These are phyloP conservation scores for Begonia peltatifolia DNA, from an alignment of 306 rosid genomes.

Conservation along the genomic window DNA sequence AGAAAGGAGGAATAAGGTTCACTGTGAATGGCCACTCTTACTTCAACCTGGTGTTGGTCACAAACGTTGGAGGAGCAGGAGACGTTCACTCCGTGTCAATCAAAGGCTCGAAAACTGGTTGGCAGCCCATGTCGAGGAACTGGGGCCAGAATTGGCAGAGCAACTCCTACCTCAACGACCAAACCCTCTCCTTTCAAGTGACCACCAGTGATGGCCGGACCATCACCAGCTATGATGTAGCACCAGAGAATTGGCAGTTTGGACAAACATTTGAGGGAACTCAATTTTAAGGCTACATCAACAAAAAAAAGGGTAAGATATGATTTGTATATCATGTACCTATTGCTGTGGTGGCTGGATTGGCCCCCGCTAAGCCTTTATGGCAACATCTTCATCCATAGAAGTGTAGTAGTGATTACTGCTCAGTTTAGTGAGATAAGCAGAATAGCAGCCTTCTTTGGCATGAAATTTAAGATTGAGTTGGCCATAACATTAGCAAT, in stretches of 20 bases:
- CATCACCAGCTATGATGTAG: constrained; percentile 40
- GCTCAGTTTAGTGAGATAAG: too few species aligned
- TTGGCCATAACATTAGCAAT: too few species aligned
- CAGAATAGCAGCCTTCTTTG: not conserved
- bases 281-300: constrained; percentile 42
- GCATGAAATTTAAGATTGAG: too few species aligned
- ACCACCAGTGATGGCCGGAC: constrained; percentile 81
- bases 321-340: not conserved
- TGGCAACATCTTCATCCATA: constrained; percentile 13
- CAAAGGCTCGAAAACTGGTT: constrained; percentile 66
- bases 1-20: constrained; percentile 89
- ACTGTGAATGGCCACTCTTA: constrained; percentile 89
- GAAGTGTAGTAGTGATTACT: too few species aligned
- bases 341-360: constrained; percentile 65
- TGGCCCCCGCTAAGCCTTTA: constrained; percentile 99
- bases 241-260: constrained; percentile 67
- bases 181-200: constrained; percentile 71
- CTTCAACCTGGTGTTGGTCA: constrained; percentile 78
- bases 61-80: constrained; percentile 90
- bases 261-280: constrained; percentile 68
- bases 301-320: not conserved
- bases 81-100: constrained; percentile 82
- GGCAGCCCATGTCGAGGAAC: constrained; percentile 91
- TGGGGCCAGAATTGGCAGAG: constrained; percentile 99
- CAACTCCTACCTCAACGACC: constrained; percentile 75